These are phyloP conservation scores for Lasiodiplodia hormozganensis DNA, from an alignment of 2,329 filamentous ascomycete genomes.

Conservation along the genomic window DNA sequence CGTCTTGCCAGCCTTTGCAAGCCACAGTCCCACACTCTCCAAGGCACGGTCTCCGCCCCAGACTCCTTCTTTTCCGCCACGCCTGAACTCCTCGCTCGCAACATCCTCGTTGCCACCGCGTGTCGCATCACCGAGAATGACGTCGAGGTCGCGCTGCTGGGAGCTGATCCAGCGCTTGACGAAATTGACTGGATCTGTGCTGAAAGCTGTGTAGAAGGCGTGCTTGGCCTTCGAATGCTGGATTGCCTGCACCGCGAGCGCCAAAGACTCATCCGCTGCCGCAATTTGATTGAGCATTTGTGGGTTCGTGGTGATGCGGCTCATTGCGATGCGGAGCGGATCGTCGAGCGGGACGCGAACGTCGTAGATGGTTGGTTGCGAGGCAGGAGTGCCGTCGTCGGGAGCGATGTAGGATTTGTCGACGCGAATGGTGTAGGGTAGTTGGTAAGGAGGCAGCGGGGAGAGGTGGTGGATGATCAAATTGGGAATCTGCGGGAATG, in stretches of 20 bases:
- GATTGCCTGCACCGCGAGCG: slow-evolving; percentile 81
- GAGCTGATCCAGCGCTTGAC: slow-evolving; percentile 87
- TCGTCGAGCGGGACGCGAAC: slow-evolving; percentile 85
- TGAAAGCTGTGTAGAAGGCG: slow-evolving; percentile 80
- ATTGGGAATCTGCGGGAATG: slow-evolving; percentile 84
- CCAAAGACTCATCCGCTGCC: slow-evolving; percentile 82
- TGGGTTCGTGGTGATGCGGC: slow-evolving; percentile 63
- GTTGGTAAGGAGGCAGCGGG: slow-evolving; percentile 79
- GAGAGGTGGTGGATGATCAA: slow-evolving; percentile 80
- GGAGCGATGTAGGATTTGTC: slow-evolving; percentile 70
- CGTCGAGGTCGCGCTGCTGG: slow-evolving; percentile 88
- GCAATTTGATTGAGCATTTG: slow-evolving; percentile 81
- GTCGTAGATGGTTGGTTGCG: slow-evolving; percentile 86
- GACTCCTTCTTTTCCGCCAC: slow-evolving; percentile 65
- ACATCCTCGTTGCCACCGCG: slow-evolving; percentile 60
- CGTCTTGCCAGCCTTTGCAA: slow-evolving; percentile 49
- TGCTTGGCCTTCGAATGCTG: slow-evolving; percentile 88
- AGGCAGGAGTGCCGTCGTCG: slow-evolving; percentile 70
- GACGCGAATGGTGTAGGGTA: slow-evolving; percentile 92
- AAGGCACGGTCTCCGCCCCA: slow-evolving; percentile 69
- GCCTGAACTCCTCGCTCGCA: slow-evolving; percentile 73
- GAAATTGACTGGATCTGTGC: slow-evolving; percentile 83
- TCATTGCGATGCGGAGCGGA: slow-evolving; percentile 68
- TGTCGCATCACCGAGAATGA: slow-evolving; percentile 82
- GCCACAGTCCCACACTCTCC: slow-evolving; percentile 68